Evolutionary conservation across 2,329 filamentous ascomycete species (phyloP), one percentile per base, ranked within the genome.

Genomic region (Colletotrichum liaoningense): DNA sequence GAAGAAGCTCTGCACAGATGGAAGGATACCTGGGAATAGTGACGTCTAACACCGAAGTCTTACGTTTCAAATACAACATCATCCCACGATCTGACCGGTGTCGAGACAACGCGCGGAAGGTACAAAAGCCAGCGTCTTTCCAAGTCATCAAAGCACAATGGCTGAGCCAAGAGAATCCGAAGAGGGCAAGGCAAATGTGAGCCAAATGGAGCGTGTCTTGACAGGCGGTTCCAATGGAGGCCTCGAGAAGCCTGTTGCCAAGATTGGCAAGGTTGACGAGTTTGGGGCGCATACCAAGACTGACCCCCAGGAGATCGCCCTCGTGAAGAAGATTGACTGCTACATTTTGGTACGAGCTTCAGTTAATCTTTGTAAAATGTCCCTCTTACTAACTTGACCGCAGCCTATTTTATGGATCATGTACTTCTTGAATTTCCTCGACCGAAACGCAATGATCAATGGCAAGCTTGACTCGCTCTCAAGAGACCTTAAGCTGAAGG

Each of bases 221-320:
- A 68, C 66, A 19, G 33, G 33, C 12, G 66, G 57, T 49, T 68
- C 66, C 22, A 49, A 42, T 62, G 66, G 57, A 22, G 66, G 22
- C 28, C n/a, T 12, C 24, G 62, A 72, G 59, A 74, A 74, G 72
- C 58, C 69, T 28, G 38, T 74, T 11, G 24, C 42, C 57, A 59
- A 49, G 35, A 28, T 55, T 52, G 56, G 55, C 59, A 64, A 64
- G 12, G 59, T 64, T 35, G 82, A 84, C 73, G 83, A 84, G 75
- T 83, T 81, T 19, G 83, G 83, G 26, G 81, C 82, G 3, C 77
- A 79, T 63, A 79, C 80, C 71, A 84, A 84, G 77, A 83, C 81
- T 3, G 82, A 84, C 63, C 82, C 82, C 3, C 80, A 76, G 38
- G 81, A 83, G 65, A 83, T 82, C 70, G 79, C 78, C 11, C 75